Evolutionary conservation across 345 rosid genomes (phyloP).

Genomic region (Dipteronia sinensis): DNA sequence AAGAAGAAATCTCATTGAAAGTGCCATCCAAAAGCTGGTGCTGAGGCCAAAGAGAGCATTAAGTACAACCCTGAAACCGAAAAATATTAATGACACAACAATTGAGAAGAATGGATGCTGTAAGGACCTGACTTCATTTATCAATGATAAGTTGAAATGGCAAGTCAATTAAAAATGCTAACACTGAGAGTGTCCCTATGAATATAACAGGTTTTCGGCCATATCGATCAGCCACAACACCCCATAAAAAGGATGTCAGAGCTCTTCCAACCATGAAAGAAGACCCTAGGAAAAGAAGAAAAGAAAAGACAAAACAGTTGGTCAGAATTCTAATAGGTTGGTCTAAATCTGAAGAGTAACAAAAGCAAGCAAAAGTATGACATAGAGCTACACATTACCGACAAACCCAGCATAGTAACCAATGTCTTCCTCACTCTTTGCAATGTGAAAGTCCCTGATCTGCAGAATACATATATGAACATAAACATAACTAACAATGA

Average conservation of each 20-base stretch:
- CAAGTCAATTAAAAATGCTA: slow-evolving; percentile 33
- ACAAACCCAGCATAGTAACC: slow-evolving; percentile 87
- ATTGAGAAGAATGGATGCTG: not conserved
- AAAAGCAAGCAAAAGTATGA: not conserved
- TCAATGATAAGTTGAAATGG: slow-evolving; percentile 8
- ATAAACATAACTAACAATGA: not conserved
- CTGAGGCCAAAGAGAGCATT: slow-evolving; percentile 88
- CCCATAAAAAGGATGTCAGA: slow-evolving; percentile 82
- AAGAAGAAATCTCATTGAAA: slow-evolving; percentile 70
- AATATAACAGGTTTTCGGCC: slow-evolving; percentile 90
- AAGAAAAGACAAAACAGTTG: not conserved
- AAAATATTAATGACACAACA: not conserved
- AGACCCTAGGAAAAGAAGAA: slow-evolving; percentile 53
- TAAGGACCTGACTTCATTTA: not conserved
- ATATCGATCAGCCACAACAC: slow-evolving; percentile 78
- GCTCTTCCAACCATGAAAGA: slow-evolving; percentile 91
- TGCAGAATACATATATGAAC: slow-evolving; percentile 27
- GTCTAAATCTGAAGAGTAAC: too few relatives aligned
- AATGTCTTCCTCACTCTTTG: slow-evolving; percentile 76
- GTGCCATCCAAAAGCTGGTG: slow-evolving; percentile 87
- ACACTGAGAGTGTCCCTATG: slow-evolving; percentile 71
- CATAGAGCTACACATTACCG: slow-evolving; percentile 36
- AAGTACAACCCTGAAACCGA: slow-evolving; percentile 63
- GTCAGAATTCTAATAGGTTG: not conserved
- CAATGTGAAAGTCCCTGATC: slow-evolving; percentile 78